Evolutionary conservation across 805 yeast species (phyloP), one percentile per base, ranked within the genome.

Genomic region (Wickerhamiella domercqiae): DNA sequence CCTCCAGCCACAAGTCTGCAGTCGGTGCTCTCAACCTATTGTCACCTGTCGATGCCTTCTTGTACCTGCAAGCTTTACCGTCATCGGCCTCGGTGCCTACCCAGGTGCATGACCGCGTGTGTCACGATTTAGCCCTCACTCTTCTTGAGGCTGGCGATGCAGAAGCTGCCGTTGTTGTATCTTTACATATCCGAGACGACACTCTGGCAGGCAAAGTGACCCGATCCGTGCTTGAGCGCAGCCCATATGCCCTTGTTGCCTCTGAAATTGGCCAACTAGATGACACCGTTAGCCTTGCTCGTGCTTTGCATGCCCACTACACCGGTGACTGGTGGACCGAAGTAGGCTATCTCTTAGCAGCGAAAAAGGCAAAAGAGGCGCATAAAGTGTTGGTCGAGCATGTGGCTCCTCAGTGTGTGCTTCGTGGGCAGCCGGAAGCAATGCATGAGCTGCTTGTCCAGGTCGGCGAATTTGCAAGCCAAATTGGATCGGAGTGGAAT

Each of bases 371-470:
- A 61, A 62, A 57, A 0, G 73, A 70, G 29, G 94, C 94, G 0
- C 90, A 81, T 49, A 52, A 57, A 2, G 58, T 71, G 1, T 56
- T 81, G 3, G 47, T 75, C 6, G 51, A 60, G 1, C 53, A 63
- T 3, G 77, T 83, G 21, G 97, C 87, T 0, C 97, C 97, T 6
- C 54, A 57, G 11, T 68, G 76, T 3, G 70, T 86, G 1, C 67
- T 75, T 13, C 62, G 68, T n/a, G 66, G 68, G 39, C 57, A 54
- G 11, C 35, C 47, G 4, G 44, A 32, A 15, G 37, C 37, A 11
- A 39, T 60, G 9, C 36, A 33, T 15, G 47, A 40, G 5, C 33
- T 57, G 7, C 39, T 62, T 7, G 47, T 52, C 31, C 37, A 40
- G 13, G 40, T 51, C 21, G 50, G 43, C 7, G 37, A 48, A 2